Evolutionary conservation across 1,284 basidiomycete species (phyloP).

Genomic region (Ceratobasidium sp.): DNA sequence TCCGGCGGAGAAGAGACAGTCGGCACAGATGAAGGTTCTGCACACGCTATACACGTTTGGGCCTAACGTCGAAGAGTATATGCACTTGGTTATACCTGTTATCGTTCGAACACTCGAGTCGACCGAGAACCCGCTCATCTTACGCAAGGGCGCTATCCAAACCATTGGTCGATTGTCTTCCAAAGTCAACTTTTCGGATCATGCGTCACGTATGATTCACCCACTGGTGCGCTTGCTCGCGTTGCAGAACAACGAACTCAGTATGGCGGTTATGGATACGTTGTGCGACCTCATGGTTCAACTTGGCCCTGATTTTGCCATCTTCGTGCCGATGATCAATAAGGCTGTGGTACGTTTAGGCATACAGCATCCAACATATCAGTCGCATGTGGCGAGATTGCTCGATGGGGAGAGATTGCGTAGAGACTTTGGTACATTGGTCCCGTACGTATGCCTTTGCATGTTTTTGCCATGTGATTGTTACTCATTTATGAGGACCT

Average conservation of each 20-base stretch:
- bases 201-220: slow-evolving; percentile 96
- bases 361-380: slow-evolving; percentile 88
- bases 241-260: slow-evolving; percentile 81
- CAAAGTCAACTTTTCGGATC: slow-evolving; percentile 98
- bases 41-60: slow-evolving; percentile 96
- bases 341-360: slow-evolving; percentile 63
- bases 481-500: slow-evolving; percentile 27
- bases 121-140: slow-evolving; percentile 73
- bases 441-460: slow-evolving; percentile 43
- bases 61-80: slow-evolving; percentile 96
- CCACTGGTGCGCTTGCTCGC: slow-evolving; percentile 91
- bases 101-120: slow-evolving; percentile 94
- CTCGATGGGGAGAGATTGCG: slow-evolving; percentile 93
- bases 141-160: slow-evolving; percentile 90
- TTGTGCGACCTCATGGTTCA: slow-evolving; percentile 92
- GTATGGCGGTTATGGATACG: slow-evolving; percentile 91
- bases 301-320: slow-evolving; percentile 95
- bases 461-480: slow-evolving; percentile 3
- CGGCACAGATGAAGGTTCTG: slow-evolving; percentile 89
- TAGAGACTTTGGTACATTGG: slow-evolving; percentile 58
- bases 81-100: slow-evolving; percentile 95
- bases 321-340: slow-evolving; percentile 96
- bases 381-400: slow-evolving; percentile 87
- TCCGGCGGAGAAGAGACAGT: slow-evolving; percentile 75
- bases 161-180: slow-evolving; percentile 92